These are phyloP conservation scores for Prillingera fragicola DNA, from an alignment of 1,284 basidiomycete genomes.

Conservation along the genomic window DNA sequence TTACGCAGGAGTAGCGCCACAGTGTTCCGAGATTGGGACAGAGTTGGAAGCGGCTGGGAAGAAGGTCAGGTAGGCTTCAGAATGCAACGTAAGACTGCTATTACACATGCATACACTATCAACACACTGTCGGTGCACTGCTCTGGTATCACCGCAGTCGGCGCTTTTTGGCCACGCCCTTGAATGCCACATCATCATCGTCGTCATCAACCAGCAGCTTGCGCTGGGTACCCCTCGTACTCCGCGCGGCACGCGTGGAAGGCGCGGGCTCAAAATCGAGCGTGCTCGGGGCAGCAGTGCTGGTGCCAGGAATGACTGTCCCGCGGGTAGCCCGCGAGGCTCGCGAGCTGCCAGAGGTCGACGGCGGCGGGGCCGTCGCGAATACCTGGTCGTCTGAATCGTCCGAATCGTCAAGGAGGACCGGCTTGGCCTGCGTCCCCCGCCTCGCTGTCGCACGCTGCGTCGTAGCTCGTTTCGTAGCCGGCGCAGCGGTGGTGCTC, in stretches of 20 bases:
- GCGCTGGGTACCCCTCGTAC: conserved; percentile 4
- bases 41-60: too few species aligned
- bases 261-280: conserved; percentile 1
- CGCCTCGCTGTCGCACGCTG: conserved; percentile 4
- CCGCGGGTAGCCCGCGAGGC: conserved; percentile 1
- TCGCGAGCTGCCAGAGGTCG: not conserved
- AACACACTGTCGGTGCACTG: too few species aligned
- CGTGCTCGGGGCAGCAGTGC: conserved; percentile 1
- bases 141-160: conserved; percentile 19
- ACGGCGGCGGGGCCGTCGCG: conserved; percentile 6
- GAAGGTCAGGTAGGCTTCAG: too few species aligned
- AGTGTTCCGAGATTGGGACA: too few species aligned
- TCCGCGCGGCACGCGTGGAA: not conserved
- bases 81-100: too few species aligned
- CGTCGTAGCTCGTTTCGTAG: conserved; percentile 3
- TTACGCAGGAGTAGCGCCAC: conserved; percentile 19
- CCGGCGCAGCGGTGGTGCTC: conserved; percentile 3
- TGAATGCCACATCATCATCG: conserved; percentile 20
- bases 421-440: conserved; percentile 6
- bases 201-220: conserved; percentile 17
- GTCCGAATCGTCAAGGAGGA: conserved; percentile 26
- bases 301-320: too few species aligned
- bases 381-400: conserved; percentile 11
- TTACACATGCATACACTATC: not conserved
- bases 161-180: conserved; percentile 25